Evolutionary conservation across 192 early-diverging fungal species (phyloP).

Genomic region (Phycomyces nitens): DNA sequence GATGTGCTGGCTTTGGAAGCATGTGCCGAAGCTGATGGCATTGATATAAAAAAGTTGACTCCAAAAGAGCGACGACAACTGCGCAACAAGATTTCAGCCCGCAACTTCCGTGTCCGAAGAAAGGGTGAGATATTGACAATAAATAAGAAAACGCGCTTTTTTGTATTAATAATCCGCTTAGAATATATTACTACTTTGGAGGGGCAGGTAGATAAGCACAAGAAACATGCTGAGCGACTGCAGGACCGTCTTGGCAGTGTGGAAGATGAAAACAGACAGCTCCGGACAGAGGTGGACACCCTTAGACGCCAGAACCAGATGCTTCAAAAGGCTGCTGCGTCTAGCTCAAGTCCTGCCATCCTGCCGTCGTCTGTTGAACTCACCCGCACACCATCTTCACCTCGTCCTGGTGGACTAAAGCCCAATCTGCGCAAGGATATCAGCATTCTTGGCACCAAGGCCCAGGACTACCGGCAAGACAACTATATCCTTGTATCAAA

Average conservation of each 20-base stretch:
- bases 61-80: slow-evolving; percentile 66
- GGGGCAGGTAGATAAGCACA: slow-evolving; percentile 34
- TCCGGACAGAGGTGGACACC: slow-evolving; percentile 28
- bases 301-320: slow-evolving; percentile 31
- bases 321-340: slow-evolving; percentile 4
- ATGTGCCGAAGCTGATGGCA: slow-evolving; percentile 27
- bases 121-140: slow-evolving; percentile 42
- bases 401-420: slow-evolving; percentile 10
- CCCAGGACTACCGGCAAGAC: slow-evolving; percentile 30
- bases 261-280: slow-evolving; percentile 31
- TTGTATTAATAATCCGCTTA: background rate
- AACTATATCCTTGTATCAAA: slow-evolving; percentile 26
- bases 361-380: background rate
- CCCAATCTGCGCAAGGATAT: slow-evolving; percentile 36
- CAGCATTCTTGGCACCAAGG: slow-evolving; percentile 29
- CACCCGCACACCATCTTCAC: slow-evolving; percentile 1
- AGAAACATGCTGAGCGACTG: slow-evolving; percentile 24
- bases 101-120: slow-evolving; percentile 68
- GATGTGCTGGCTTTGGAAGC: slow-evolving; percentile 15
- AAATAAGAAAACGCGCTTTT: background rate
- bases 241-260: slow-evolving; percentile 24
- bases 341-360: background rate
- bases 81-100: slow-evolving; percentile 73
- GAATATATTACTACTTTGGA: slow-evolving; percentile 39
- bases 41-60: slow-evolving; percentile 53